A percentile compares a stretch with the other conserved stretches of the same genome.
Evolutionary conservation across 768 basidiomycete species (phyloP).

Genomic region (Coprinopsis marcescibilis): DNA sequence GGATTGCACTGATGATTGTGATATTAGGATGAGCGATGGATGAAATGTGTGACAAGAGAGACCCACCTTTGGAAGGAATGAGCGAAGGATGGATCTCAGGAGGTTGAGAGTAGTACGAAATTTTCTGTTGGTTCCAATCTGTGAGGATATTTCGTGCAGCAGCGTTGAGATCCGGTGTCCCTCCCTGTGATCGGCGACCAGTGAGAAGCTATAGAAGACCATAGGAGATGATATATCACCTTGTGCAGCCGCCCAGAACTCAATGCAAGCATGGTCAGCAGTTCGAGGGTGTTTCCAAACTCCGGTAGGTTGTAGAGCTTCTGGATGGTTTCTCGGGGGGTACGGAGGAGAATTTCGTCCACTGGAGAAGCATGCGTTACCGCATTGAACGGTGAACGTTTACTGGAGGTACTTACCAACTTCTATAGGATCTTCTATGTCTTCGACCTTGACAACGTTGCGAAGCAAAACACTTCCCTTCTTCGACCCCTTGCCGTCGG

Average conservation of each 20-base stretch:
- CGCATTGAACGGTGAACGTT: not conserved
- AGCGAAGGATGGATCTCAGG: constrained; percentile 75
- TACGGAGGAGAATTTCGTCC: constrained; percentile 78
- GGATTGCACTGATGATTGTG: not conserved
- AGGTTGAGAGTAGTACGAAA: constrained; percentile 81
- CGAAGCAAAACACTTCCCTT: constrained; percentile 69
- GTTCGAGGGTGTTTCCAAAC: constrained; percentile 68
- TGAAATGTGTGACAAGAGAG: not conserved
- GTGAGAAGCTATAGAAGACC: too few species aligned
- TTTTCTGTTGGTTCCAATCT: constrained; percentile 97
- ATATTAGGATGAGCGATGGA: not conserved
- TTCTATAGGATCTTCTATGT: constrained; percentile 84
- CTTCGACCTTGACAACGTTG: constrained; percentile 88
- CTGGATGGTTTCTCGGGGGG: constrained; percentile 62
- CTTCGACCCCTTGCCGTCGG: constrained; percentile 37
- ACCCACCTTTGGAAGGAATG: constrained; percentile 47
- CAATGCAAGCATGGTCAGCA: constrained; percentile 86
- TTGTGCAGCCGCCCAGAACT: constrained; percentile 80
- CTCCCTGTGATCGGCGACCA: constrained; percentile 47
- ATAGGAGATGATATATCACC: constrained; percentile 30
- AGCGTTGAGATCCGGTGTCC: constrained; percentile 81
- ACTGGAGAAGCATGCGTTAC: constrained; percentile 39
- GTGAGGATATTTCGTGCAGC: constrained; percentile 76
- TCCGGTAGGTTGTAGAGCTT: constrained; percentile 83
- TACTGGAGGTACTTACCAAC: constrained; percentile 54